Evolutionary conservation across 495 filamentous ascomycete genomes (phyloP), one percentile per base, ranked within the genome.

Genomic region (Delitschia confertaspora): DNA sequence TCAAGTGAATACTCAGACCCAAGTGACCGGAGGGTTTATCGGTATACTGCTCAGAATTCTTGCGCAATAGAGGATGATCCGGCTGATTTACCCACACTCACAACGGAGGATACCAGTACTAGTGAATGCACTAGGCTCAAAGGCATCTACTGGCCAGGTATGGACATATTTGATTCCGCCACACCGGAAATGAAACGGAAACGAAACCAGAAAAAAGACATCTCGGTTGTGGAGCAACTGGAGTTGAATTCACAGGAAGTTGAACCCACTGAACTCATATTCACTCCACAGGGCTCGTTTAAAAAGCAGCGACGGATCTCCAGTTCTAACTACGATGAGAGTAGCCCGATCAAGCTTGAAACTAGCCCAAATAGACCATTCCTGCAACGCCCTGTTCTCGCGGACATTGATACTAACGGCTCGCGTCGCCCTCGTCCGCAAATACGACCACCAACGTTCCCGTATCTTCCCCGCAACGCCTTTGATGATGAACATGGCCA

Each of bases 131-230:
- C 60, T 37, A 69, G 68, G 56, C 66, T 95, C 45, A 94, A 93
- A 60, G 88, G 88, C 0, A 62, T 83, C 6, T 59, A 74, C 33
- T 93, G 76, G 70, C 83, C 83, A 3, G 88, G 88, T 6, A 95
- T 95, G 88, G 76, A 80, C 39, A 63, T 89, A 14, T 93, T 93
- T 55, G 88, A 95, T 57, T 81, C 86, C 8, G 88, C 88, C 6
- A 85, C 77, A 1, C 69, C 76, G 39, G 74, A 82, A 34, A 82
- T 82, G 69, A 80, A 80, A 55, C 76, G 82, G 26, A 84, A 75
- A 64, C 76, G 88, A 29, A 94, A 94, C 56, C 88, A 95, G 61
- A 82, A 82, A 48, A 95, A 95, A 55, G 80, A 84, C 42, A 70
- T 67, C 9, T 80, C 73, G 5, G 75, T 85, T 16, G 48, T 93